Evolutionary conservation across 1,284 basidiomycete genomes (phyloP).

Genomic region (Papiliotrema fonsecae): DNA sequence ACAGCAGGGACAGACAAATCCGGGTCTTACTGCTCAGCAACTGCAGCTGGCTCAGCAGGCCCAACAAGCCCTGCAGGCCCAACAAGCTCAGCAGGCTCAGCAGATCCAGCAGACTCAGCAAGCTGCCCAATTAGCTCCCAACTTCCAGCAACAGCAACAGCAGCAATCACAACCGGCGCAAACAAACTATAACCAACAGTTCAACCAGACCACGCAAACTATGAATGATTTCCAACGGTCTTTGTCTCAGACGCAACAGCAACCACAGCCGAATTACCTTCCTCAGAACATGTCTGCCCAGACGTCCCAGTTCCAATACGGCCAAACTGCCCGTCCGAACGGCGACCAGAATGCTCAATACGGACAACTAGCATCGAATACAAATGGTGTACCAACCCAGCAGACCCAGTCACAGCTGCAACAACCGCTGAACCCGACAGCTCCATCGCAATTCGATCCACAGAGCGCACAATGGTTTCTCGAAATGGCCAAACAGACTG

Average conservation of each 20-base stretch:
- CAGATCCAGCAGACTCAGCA: no score
- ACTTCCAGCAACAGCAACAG: slow-evolving; percentile 4
- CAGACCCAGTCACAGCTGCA: neutral
- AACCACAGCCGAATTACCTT: neutral
- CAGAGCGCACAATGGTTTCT: neutral
- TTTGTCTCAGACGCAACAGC: no score
- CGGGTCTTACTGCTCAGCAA: neutral
- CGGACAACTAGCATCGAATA: no score
- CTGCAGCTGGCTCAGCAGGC: neutral
- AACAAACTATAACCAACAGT: no score
- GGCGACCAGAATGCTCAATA: neutral
- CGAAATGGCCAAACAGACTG: neutral
- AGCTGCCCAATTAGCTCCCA: no score
- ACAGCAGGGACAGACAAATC: neutral
- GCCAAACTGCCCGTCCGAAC: neutral
- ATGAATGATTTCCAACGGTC: no score
- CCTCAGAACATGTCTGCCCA: no score
- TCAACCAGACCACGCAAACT: no score
- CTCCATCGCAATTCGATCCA: neutral
- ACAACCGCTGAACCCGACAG: neutral
- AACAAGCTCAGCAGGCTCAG: no score
- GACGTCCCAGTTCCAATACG: neutral
- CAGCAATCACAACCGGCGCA: neutral
- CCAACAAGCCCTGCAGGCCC: no score
- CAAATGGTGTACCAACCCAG: no score